Base-by-base conservation (phyloP, 768 basidiomycete genomes). In the Mycena crocata region DNA sequence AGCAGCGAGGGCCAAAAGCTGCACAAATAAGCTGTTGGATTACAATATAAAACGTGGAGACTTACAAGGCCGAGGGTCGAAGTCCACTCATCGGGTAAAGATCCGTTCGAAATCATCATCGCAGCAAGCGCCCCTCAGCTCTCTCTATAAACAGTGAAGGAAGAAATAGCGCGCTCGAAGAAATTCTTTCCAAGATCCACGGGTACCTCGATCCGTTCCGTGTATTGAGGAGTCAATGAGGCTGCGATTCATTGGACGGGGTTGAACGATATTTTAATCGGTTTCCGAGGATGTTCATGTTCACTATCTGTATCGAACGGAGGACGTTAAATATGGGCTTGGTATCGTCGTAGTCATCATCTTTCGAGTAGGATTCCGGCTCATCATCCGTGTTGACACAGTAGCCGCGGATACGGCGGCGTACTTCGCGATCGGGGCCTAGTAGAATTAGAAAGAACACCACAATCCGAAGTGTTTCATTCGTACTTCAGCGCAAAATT, bases 1-100 rank as follows among this genome's bases (percentile, higher is more conserved):
- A n/a, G 86, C 88, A 34, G 89, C 83, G 19, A 91, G 72, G 1
- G 88, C 89, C 12, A 89, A 83, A 2, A 92, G 82, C 88, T 90
- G 60, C 8, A 32, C 1, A 26, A 4, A 28, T 57, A 6, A 57
- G 40, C 17, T 42, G 30, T 46, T 39, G 28, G 21, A 52, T 17
- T 19, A 59, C 1, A 32, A 3, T 4, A 56, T 56, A 2, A 39
- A 17, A 28, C 55, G 28, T 7, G 46, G 45, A 54, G 26, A 80
- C 87, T 69, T 65, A 91, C 87, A 72, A 88, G 79, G 37, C 85
- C 89, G n/a, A 89, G 90, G 19, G 87, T 79, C 46, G 85, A 89
- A 7, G 84, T 85, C 91, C 91, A 93, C 69, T 93, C 91, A 30
- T 42, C 86, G 76, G 3, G 63, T 65, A 50, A 88, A 80, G 3